Base-by-base conservation (phyloP, 129 eudicot genomes). In the Glebionis coronaria region DNA sequence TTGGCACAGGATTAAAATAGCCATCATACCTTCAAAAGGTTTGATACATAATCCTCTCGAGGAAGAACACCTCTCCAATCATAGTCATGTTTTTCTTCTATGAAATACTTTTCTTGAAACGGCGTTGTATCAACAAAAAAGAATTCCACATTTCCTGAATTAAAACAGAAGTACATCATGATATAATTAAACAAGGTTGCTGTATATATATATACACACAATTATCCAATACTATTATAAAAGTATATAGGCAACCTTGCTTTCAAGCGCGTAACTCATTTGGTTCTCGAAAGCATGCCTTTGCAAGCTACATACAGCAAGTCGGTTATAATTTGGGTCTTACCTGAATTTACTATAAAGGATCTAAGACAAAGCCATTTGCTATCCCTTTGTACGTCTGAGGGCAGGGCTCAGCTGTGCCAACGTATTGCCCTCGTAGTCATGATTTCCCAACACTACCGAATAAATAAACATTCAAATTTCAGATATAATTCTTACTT, bases 61-160 rank as follows among this genome's bases (percentile, higher is more conserved):
- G 97, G 94, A 70, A 79, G 75, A 25, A 89, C 83, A 25, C 88
- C 94, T 72, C 94, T 79, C 97, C 97, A 89, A 59, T 90, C 97
- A 68, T 86, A 89, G 1, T 19, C 66, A 44, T 85, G 75, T 0
- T 75, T 82, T 56, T 66, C 27, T 50, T 85, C 67, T 0, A 53
- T 64, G 46, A 89, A 89, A 74, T 89, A 89, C 28, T 85, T 85
- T 49, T 79, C 77, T 65, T 78, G 76, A 60, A 90, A 86, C 2
- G 97, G 97, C 47, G 90, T 86, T 18, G 97, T 90, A 63, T 90
- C 97, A 0, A 90, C 62, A 56, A 90, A 90, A 78, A 90, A 90
- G 44, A 90, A 83, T 1, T 90, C 94, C 14, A 68, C 97, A 57
- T 75, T 60, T 42, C 79, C 97, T 90, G 80, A 72, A 61, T 8